These are phyloP conservation scores for Leonotis leonurus DNA, from an alignment of 257 asterid genomes.

Conservation along the genomic window DNA sequence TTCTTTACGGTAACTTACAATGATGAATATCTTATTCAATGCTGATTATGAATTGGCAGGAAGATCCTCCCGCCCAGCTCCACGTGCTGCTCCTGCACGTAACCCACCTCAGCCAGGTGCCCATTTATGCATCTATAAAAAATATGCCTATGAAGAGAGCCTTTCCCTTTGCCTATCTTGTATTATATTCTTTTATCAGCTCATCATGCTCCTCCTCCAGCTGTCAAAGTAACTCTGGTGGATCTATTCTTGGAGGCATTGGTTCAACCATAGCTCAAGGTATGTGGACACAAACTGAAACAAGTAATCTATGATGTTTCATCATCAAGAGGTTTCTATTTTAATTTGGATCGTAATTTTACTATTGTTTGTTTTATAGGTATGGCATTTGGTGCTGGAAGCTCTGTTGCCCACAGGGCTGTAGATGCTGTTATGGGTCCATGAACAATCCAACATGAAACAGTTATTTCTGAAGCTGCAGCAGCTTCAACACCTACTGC, in stretches of 20 bases:
- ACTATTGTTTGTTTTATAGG: slow-evolving; percentile 26
- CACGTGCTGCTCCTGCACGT: slow-evolving; percentile 53
- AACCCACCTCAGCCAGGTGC: slow-evolving; percentile 49
- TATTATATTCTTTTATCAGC: not conserved
- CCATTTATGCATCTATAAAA: not conserved
- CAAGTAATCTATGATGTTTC: not conserved
- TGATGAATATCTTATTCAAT: not conserved
- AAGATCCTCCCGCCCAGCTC: slow-evolving; percentile 76
- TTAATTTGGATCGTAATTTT: no score
- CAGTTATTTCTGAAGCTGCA: slow-evolving; percentile 44
- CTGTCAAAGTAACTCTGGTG: not conserved
- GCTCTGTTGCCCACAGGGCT: slow-evolving; percentile 79
- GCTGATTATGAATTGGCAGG: slow-evolving; percentile 35
- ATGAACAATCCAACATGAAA: slow-evolving; percentile 67
- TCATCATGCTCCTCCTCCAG: not conserved
- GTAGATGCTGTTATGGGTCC: slow-evolving; percentile 80
- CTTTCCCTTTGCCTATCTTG: not conserved
- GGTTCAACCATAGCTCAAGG: slow-evolving; percentile 1
- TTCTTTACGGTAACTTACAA: not conserved
- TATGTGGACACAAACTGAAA: not conserved
- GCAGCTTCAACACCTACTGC: not conserved
- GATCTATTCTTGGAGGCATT: no score
- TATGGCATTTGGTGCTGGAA: slow-evolving; percentile 76
- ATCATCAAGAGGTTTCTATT: no score
- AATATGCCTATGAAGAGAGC: not conserved